Percentiles rank a stretch among this genome's conserved stretches.
These are phyloP conservation scores for Venturia effusa DNA, from an alignment of 2,329 filamentous ascomycete species.

Conservation along the genomic window DNA sequence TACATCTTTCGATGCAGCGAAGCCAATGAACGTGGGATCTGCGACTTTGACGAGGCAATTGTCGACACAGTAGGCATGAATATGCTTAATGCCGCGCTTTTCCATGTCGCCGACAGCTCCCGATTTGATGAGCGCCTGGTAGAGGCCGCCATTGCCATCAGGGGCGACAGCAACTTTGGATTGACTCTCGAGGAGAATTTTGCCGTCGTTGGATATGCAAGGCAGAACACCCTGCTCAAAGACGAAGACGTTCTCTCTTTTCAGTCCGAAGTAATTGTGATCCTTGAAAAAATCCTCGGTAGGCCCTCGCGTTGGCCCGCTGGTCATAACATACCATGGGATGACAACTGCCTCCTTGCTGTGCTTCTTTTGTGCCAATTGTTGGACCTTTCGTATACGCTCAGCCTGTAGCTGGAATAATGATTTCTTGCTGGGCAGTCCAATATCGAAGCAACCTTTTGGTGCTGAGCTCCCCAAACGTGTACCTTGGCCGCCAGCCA, in stretches of 20 bases:
- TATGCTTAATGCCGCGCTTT: conserved; percentile 80
- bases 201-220: conserved; percentile 94
- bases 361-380: conserved; percentile 62
- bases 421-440: conserved; percentile 82
- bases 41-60: conserved; percentile 99
- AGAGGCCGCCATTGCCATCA: conserved; percentile 94
- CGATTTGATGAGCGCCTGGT: conserved; percentile 75
- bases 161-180: conserved; percentile 73
- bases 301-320: conserved; percentile 78
- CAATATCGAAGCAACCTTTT: conserved; percentile 97
- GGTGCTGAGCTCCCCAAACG: conserved; percentile 87
- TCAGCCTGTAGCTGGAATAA: conserved; percentile 97
- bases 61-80: conserved; percentile 97
- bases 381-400: conserved; percentile 77
- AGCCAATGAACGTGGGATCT: conserved; percentile 90
- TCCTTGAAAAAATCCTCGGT: conserved; percentile 92
- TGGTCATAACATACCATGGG: conserved; percentile 99
- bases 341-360: conserved; percentile 51
- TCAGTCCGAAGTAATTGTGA: conserved; percentile 82
- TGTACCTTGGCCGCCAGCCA: conserved; percentile 96
- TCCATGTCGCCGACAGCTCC: conserved; percentile 81
- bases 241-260: conserved; percentile 74
- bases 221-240: conserved; percentile 97
- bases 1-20: conserved; percentile 75
- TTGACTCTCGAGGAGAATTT: conserved; percentile 90